Conservation (phyloP, 75 land plant genomes). For the Sequoia sempervirens region DNA sequence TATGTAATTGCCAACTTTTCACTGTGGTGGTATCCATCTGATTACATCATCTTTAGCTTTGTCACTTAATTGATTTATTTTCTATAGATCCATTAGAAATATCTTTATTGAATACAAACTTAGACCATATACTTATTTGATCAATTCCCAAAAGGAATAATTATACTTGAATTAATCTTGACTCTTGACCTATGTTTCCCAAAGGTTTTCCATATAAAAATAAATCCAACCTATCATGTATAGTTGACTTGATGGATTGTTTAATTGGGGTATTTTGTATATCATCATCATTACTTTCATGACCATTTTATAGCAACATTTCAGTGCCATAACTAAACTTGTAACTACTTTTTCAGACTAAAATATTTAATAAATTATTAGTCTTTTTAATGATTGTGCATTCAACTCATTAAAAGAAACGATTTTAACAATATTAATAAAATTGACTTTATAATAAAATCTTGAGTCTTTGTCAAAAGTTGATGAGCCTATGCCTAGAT, state of each 20-base stretch:
- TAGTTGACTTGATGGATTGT: constrained; percentile 9
- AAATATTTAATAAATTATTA: no score
- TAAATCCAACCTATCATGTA: constrained; percentile 4
- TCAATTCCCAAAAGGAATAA: constrained; percentile 79
- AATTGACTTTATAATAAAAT: no score
- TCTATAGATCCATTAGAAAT: constrained; percentile 8
- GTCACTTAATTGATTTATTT: constrained; percentile 3
- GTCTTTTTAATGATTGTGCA: no score
- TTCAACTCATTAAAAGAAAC: no score
- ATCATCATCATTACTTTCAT: constrained; percentile 28
- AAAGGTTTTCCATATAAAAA: constrained; percentile 11
- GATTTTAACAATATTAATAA: no score
- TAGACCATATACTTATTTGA: constrained; percentile 58
- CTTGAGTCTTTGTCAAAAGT: no score
- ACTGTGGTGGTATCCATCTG: constrained; percentile 32
- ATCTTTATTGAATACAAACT: constrained; percentile 37
- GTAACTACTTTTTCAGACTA: no score
- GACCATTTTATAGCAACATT: constrained; percentile 32
- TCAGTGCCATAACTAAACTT: constrained; percentile 22
- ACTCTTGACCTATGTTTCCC: constrained; percentile 8
- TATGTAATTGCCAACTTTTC: no score
- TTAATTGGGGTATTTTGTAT: constrained; percentile 30
- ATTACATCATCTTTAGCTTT: constrained; percentile 68
- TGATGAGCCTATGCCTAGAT: no score
- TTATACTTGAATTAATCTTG: constrained; percentile 1